phyloP scores from a whole-genome alignment of 805 yeast genomes.

The Brettanomyces bruxellensis region DNA sequence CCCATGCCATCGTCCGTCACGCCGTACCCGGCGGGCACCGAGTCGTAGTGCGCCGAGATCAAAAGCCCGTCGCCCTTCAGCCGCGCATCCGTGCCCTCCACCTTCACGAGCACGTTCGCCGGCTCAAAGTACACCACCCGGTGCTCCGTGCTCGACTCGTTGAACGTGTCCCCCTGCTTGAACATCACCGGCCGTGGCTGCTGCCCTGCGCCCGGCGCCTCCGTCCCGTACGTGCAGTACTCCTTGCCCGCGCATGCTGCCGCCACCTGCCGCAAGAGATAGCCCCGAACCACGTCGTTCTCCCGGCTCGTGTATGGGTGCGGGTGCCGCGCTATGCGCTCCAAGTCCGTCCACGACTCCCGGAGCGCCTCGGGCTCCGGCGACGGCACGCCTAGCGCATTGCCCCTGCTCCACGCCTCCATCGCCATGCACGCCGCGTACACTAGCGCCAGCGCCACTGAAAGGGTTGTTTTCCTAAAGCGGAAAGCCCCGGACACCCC shows the following conservation, averaged over 20 bases:
- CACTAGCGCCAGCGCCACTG: conserved; percentile 44
- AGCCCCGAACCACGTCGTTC: conserved; percentile 70
- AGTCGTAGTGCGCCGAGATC: conserved; percentile 80
- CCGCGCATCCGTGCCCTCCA: conserved; percentile 51
- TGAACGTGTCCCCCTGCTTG: conserved; percentile 41
- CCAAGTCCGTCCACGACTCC: conserved; percentile 65
- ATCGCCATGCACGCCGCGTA: conserved; percentile 30
- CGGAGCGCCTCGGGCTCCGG: conserved; percentile 29
- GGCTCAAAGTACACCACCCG: conserved; percentile 72
- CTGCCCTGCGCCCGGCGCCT: conserved; percentile 4
- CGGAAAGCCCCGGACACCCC: conserved; percentile 40
- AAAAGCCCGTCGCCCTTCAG: conserved; percentile 54
- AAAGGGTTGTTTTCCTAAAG: conserved; percentile 65
- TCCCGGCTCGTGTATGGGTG: conserved; percentile 78
- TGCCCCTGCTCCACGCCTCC: conserved; percentile 27
- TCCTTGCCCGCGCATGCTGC: conserved; percentile 19
- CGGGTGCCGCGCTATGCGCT: conserved; percentile 50
- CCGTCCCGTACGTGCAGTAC: not conserved
- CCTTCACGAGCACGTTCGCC: conserved; percentile 66
- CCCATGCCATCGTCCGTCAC: conserved; percentile 93
- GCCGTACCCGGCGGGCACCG: conserved; percentile 81
- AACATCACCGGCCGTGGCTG: conserved; percentile 27
- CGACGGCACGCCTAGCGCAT: conserved; percentile 35
- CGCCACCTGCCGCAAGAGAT: conserved; percentile 37
- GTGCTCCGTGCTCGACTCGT: conserved; percentile 29